Base-by-base conservation (phyloP, 345 rosid species). In the Odontarrhena argentea region DNA sequence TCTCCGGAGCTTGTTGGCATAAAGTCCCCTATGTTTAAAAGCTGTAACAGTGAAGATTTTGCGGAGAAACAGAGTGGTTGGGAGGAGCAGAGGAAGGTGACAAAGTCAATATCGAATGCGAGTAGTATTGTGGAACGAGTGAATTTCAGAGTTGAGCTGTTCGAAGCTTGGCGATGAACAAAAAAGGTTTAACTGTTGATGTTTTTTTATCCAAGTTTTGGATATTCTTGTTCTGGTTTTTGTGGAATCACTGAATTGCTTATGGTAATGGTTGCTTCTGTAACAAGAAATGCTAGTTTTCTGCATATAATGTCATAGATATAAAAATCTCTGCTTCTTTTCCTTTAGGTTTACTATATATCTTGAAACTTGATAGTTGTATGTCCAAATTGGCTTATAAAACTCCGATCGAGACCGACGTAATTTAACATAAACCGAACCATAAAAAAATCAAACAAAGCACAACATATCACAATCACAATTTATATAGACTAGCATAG, bases 141-240 rank as follows among this genome's bases (percentile, higher is more conserved):
- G 70, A 87, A 83, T 75, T 74, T 83, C n/a, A 82, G 92, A 76
- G 66, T 77, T 1, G 94, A 90, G 68, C 69, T 82, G n/a, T 67
- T 74, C n/a, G 92, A 88, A 77, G 96, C 94, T 55, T 88, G 96
- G 94, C 82, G 78, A 35, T 74, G 63, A 73, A 58, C 36, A 50
- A 13, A 22, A n/a, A 22, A n/a, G 37, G 58, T 52, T 49, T 24
- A 3, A 15, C 7, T 15, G 45, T 51, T 35, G 12, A 42, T 74
- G 52, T n/a, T 60, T 68, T 36, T 61, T 67, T 12, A 59, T 59
- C 63, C 55, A 52, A 28, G 37, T 60, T 61, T 46, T 68, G 45
- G 46, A 11, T 18, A 10, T 45, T 47, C 41, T 62, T 68, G 65
- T 22, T 34, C 35, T 42, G 35, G 55, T 45, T 62, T 55, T 62